Evolutionary conservation across 768 basidiomycete genomes (phyloP), one percentile per base, ranked within the genome.

Genomic region (Mycena filopes): DNA sequence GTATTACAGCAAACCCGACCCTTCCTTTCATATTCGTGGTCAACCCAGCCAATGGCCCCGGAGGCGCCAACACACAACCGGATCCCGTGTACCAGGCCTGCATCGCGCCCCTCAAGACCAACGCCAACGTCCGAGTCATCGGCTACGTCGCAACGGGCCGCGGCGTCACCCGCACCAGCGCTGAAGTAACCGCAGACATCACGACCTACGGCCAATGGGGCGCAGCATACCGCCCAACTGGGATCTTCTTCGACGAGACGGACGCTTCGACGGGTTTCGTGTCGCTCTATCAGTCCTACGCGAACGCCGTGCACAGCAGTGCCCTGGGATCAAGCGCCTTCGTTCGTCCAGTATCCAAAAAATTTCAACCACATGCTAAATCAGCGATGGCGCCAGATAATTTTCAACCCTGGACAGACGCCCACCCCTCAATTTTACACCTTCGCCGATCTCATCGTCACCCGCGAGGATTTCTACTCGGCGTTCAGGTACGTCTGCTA

Each of bases 191-290:
- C 18, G 46, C 65, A 8, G 78, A 79, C 31, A 69, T 80, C 38
- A 45, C 72, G 29, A 77, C 75, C 8, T 81, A 80, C 53, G 65
- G 61, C 6, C 59, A 65, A 1, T 81, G 80, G 80, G 56, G 60
- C 0, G 55, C 66, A 12, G 57, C 74, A 2, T 81, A 79, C 60
- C 57, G 70, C 12, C 72, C 70, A 0, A 70, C 75, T 21, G 79
- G 80, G 1, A 77, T 81, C 21, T 80, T 80, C 65, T 78, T 79
- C 66, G 79, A 81, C 49, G 73, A 81, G 63, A 76, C 73, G 4
- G 55, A 68, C 9, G 71, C 70, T 2, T 59, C 59, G 20, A 55
- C 60, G 12, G 41, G 26, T 5, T 53, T 71, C n/a, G 29, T 79
- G 11, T 36, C 65, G 1, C 65, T 48, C 46, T 81, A 80, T 48